A percentile compares a stretch with the other conserved stretches of the same genome.
Conservation (phyloP, 1,284 basidiomycete genomes). For the Ustilago hordei region DNA sequence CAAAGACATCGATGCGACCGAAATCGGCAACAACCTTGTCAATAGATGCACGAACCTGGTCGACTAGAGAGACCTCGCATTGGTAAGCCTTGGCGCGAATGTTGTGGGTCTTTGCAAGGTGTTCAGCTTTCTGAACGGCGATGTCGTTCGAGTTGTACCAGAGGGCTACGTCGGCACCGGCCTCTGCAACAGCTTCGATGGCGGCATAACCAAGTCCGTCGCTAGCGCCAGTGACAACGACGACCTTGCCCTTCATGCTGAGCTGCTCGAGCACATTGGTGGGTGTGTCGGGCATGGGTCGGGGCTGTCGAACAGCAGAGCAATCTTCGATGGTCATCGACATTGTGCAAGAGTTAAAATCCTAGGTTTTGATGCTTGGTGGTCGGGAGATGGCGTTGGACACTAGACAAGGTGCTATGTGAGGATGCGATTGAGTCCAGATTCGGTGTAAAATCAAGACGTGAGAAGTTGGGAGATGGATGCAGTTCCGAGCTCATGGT, state of each 20-base stretch:
- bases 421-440: not conserved
- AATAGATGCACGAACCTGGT: slow-evolving; percentile 39
- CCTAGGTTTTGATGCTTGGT: not conserved
- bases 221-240: slow-evolving; percentile 65
- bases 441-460: not conserved
- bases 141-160: slow-evolving; percentile 64
- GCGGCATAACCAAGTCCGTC: slow-evolving; percentile 68
- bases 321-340: slow-evolving; percentile 60
- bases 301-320: slow-evolving; percentile 40
- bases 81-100: slow-evolving; percentile 62
- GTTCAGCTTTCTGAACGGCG: slow-evolving; percentile 55
- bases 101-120: slow-evolving; percentile 59
- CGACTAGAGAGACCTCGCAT: slow-evolving; percentile 54
- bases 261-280: slow-evolving; percentile 56
- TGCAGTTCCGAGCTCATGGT: not conserved
- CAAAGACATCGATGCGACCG: slow-evolving; percentile 57
- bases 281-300: slow-evolving; percentile 47
- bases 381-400: not conserved
- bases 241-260: slow-evolving; percentile 66
- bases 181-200: slow-evolving; percentile 67
- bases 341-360: slow-evolving; percentile 27
- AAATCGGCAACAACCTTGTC: slow-evolving; percentile 55
- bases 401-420: not conserved
- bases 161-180: slow-evolving; percentile 65
- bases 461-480: not conserved